Base-by-base conservation (phyloP, 1,139 yeast genomes). In the Insectozyma bohioensis region DNA sequence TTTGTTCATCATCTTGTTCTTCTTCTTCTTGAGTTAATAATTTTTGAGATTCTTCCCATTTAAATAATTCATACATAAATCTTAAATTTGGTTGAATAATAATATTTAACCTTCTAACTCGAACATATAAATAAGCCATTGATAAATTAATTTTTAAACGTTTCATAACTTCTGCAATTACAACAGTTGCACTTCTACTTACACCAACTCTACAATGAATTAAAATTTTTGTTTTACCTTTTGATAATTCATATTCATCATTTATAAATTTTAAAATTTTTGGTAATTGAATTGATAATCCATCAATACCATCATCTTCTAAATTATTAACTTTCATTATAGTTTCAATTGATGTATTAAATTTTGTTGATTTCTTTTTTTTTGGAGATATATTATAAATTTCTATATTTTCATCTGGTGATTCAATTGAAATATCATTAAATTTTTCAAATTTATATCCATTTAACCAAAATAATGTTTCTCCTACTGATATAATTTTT, bases 401-500 rank as follows among this genome's bases (percentile, higher is more conserved):
- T 39, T 68, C 71, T 19, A 67, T 54, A 36, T 55, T 58, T 7
- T 69, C 67, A 21, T 47, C 48, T 30, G 58, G 55, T 2, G 56
- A 32, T 25, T 49, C 52, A 3, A 52, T 40, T 2, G 26, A 32
- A 5, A 63, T 47, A 12, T 58, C 54, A 39, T 64, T 48, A 19
- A 50, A 41, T 17, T 47, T 46, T 34, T 50, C 50, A 42, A 68
- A 67, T 23, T 47, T 54, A 24, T 48, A 45, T 1, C 63, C 66
- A 28, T 53, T 49, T 8, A 72, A 41, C 81, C 97, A 88, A 3
- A 75, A 64, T n/a, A 87, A 63, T 8, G 63, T 64, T 50, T 90
- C 97, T 1, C 97, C 98, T 6, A 92, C 96, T 2, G 95, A 83
- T 5, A 92, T 78, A 10, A 92, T 72, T 38, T 85, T 78, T 18